These are phyloP conservation scores for Pseudonitzschia pungens DNA, from an alignment of 108 stramenopile genomes.

Conservation along the genomic window DNA sequence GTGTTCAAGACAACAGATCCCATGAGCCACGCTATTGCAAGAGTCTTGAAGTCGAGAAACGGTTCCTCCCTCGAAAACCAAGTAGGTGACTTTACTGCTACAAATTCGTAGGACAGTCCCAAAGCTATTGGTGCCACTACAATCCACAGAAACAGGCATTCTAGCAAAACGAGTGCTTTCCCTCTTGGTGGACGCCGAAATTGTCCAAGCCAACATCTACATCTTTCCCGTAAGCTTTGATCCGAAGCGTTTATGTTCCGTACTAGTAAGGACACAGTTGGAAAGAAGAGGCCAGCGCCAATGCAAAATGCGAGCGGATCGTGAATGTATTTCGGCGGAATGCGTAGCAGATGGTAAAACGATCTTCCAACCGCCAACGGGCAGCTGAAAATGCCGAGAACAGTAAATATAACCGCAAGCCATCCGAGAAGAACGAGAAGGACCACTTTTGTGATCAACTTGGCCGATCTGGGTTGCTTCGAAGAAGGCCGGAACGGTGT, in stretches of 20 bases:
- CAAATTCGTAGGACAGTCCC: slow-evolving; percentile 56
- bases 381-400: slow-evolving; percentile 36
- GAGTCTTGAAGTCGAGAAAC: slow-evolving; percentile 18
- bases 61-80: slow-evolving; percentile 34
- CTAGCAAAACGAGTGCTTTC: slow-evolving; percentile 43
- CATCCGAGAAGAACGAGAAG: slow-evolving; percentile 62
- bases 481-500: slow-evolving; percentile 49
- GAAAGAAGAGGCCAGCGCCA: slow-evolving; percentile 58
- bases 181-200: slow-evolving; percentile 47
- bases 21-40: slow-evolving; percentile 45
- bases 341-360: slow-evolving; percentile 46
- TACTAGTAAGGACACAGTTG: slow-evolving; percentile 30
- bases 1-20: slow-evolving; percentile 61
- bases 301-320: slow-evolving; percentile 75
- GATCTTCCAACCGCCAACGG: slow-evolving; percentile 63
- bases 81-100: slow-evolving; percentile 41
- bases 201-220: slow-evolving; percentile 37
- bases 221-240: slow-evolving; percentile 1
- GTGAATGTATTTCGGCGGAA: slow-evolving; percentile 64
- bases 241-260: slow-evolving; percentile 18
- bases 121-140: slow-evolving; percentile 57
- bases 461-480: slow-evolving; percentile 13
- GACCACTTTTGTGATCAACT: slow-evolving; percentile 39
- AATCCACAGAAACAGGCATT: slow-evolving; percentile 50
- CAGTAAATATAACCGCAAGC: slow-evolving; percentile 52